These are phyloP conservation scores for Effrenium voratum DNA, from an alignment of 73 alveolate genomes.

Conservation along the genomic window DNA sequence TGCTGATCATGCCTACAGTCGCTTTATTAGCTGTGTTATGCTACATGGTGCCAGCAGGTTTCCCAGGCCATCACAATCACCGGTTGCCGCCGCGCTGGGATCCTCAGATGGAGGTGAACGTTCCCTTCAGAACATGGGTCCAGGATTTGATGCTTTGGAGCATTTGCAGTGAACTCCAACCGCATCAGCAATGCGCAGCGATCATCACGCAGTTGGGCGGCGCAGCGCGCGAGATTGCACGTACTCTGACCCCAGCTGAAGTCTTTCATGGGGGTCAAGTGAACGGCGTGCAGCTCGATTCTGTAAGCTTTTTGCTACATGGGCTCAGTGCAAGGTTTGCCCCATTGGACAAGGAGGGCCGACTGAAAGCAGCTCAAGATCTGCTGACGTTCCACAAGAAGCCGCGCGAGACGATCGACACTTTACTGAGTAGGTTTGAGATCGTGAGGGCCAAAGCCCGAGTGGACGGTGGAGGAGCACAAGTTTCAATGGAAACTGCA, in stretches of 20 bases:
- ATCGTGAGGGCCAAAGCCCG: neutral
- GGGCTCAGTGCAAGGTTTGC: neutral
- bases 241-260: neutral
- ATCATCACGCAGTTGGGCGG: slow-evolving; percentile 33
- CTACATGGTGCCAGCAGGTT: neutral
- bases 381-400: neutral
- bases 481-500: neutral
- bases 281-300: slow-evolving; percentile 18
- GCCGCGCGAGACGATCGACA: neutral
- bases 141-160: slow-evolving; percentile 37
- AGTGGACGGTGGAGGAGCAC: neutral
- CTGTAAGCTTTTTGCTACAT: neutral
- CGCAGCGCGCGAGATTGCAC: neutral
- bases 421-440: neutral
- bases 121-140: neutral
- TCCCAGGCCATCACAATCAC: neutral
- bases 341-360: slow-evolving; percentile 45
- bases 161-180: neutral
- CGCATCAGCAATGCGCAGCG: slow-evolving; percentile 14
- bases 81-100: slow-evolving; percentile 46
- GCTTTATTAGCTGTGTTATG: too few relatives aligned
- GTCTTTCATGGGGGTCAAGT: neutral
- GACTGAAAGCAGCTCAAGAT: slow-evolving; percentile 36
- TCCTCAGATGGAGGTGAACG: neutral
- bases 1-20: too few relatives aligned